phyloP scores from a whole-genome alignment of 495 filamentous ascomycete species.

The Articulospora tetracladia region DNA sequence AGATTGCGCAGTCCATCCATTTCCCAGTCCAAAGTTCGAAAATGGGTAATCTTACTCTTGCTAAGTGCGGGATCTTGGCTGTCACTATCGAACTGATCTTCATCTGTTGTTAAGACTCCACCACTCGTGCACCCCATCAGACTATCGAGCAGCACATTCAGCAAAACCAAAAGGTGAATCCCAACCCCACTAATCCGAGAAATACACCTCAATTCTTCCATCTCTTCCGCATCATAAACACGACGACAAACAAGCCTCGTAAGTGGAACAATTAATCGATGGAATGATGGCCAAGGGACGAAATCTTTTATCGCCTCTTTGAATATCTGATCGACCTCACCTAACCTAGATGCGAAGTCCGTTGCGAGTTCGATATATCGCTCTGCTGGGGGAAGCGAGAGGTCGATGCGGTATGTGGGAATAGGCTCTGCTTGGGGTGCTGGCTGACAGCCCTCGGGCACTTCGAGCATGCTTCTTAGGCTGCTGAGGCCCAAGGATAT shows the following conservation, averaged over 20 bases:
- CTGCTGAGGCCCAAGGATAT: no score
- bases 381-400: constrained; percentile 51
- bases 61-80: constrained; percentile 9
- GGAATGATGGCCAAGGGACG: constrained; percentile 17
- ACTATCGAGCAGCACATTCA: constrained; percentile 59
- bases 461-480: no score
- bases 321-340: constrained; percentile 41
- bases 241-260: constrained; percentile 41
- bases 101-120: constrained; percentile 28
- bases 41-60: constrained; percentile 47
- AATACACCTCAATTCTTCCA: constrained; percentile 57
- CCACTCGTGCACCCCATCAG: constrained; percentile 66
- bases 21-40: constrained; percentile 63
- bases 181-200: constrained; percentile 44
- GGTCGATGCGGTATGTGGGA: constrained; percentile 52
- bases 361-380: constrained; percentile 48
- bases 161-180: constrained; percentile 54
- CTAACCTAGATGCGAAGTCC: constrained; percentile 39
- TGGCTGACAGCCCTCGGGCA: no score
- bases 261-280: constrained; percentile 28
- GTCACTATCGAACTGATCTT: constrained; percentile 5
- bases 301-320: constrained; percentile 31
- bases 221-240: constrained; percentile 53
- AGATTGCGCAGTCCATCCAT: constrained; percentile 56
- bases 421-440: no score